Percentiles rank a stretch among this genome's conserved stretches.
phyloP scores from a whole-genome alignment of 352 stramenopile species.

The Globisporangium yorkense region DNA sequence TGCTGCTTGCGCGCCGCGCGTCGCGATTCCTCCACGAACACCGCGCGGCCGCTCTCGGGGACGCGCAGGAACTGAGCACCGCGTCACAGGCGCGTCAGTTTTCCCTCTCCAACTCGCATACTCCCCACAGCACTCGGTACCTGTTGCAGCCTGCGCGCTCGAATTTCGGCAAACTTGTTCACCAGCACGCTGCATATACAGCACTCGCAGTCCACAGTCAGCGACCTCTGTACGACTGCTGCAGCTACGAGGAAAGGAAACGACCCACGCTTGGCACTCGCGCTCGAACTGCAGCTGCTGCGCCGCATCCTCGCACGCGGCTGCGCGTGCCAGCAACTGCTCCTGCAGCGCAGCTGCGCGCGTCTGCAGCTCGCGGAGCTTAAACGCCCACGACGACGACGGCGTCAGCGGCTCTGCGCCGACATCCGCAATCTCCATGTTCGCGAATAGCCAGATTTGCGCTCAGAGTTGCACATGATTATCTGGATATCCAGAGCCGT shows the following conservation, averaged over 20 bases:
- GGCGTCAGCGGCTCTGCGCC: too few relatives aligned
- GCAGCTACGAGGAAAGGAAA: too few relatives aligned
- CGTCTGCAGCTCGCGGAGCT: conserved; percentile 19
- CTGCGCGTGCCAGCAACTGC: conserved; percentile 26
- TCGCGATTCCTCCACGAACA: conserved; percentile 31
- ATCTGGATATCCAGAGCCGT: too few relatives aligned
- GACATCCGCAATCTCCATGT: too few relatives aligned
- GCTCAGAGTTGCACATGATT: too few relatives aligned
- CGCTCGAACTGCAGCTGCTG: conserved; percentile 31
- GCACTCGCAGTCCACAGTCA: not conserved
- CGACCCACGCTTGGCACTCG: conserved; percentile 33
- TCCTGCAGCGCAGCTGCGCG: conserved; percentile 28
- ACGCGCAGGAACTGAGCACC: conserved; percentile 23
- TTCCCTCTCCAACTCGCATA: too few relatives aligned
- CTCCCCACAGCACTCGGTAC: conserved; percentile 12
- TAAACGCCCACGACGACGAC: not conserved
- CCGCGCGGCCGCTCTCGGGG: conserved; percentile 23
- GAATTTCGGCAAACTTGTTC: conserved; percentile 40
- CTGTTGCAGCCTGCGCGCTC: conserved; percentile 34
- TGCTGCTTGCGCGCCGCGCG: conserved; percentile 15
- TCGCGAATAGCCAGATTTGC: too few relatives aligned
- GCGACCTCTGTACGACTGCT: too few relatives aligned
- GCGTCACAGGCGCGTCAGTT: too few relatives aligned
- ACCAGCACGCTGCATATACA: conserved; percentile 27
- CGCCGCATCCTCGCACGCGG: conserved; percentile 24